A percentile compares a stretch with the other conserved stretches of the same genome.
Conservation (phyloP, 139 green algal genomes). For the Zygnema circumcarinatum region DNA sequence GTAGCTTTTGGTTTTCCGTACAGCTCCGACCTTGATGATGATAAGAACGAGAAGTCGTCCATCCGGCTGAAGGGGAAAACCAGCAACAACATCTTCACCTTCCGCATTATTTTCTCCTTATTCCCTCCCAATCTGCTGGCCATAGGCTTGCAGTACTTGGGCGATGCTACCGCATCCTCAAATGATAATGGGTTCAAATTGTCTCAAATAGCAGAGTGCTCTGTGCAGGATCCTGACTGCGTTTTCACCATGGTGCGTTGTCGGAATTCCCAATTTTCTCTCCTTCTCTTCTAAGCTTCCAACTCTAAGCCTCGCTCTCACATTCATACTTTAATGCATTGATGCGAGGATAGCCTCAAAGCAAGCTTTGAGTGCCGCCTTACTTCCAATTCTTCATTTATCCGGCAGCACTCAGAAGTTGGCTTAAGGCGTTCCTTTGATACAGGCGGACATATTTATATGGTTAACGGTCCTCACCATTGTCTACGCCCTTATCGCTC, state of each 20-base stretch:
- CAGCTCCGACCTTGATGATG: conserved; percentile 19
- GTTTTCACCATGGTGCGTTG: conserved; percentile 55
- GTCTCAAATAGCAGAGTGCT: conserved; percentile 29
- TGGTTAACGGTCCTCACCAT: conserved; percentile 79
- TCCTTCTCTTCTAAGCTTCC: too few species aligned
- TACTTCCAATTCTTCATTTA: too few species aligned
- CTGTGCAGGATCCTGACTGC: conserved; percentile 12
- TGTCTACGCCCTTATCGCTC: conserved; percentile 79
- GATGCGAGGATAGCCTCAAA: too few species aligned
- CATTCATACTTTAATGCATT: too few species aligned
- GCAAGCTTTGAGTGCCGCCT: too few species aligned
- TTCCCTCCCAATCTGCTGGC: conserved; percentile 83
- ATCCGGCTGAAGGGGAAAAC: not conserved
- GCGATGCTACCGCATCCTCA: conserved; percentile 50
- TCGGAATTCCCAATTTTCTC: too few species aligned
- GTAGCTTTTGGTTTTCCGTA: conserved; percentile 76
- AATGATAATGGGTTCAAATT: conserved; percentile 41
- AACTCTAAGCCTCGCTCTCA: too few species aligned
- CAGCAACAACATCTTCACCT: not conserved
- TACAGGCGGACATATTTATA: conserved; percentile 32
- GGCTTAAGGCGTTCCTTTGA: too few species aligned
- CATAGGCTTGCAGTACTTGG: conserved; percentile 74
- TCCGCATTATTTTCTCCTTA: conserved; percentile 55
- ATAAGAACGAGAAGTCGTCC: not conserved
- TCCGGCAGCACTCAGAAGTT: too few species aligned